phyloP scores from a whole-genome alignment of 2,329 filamentous ascomycete genomes.

The Bipolaris zeicola region DNA sequence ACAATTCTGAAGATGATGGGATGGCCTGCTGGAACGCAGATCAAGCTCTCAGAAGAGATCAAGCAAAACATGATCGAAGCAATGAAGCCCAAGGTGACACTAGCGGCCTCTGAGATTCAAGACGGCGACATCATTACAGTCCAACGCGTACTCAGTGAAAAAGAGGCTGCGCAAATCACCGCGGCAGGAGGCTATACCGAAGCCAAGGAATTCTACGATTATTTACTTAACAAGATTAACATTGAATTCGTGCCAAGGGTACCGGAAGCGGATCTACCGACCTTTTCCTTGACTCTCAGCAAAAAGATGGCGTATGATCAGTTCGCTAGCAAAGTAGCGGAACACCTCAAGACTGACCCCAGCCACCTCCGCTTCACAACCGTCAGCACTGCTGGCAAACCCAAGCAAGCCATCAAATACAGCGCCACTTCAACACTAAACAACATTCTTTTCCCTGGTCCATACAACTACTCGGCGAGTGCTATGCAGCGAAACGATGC shows the following conservation, averaged over 20 bases:
- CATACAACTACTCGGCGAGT: constrained; percentile 71
- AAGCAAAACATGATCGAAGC: constrained; percentile 97
- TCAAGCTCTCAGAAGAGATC: constrained; percentile 91
- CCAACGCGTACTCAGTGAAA: constrained; percentile 67
- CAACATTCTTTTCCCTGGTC: constrained; percentile 75
- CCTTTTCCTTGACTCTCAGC: constrained; percentile 79
- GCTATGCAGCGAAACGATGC: constrained; percentile 73
- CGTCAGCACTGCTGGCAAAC: constrained; percentile 77
- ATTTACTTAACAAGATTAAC: constrained; percentile 80
- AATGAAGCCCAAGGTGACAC: constrained; percentile 87
- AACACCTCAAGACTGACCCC: constrained; percentile 74
- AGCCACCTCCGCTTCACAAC: constrained; percentile 93
- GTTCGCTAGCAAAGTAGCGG: constrained; percentile 80
- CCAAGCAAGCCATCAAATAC: constrained; percentile 79
- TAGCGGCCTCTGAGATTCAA: constrained; percentile 91
- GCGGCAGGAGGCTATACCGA: constrained; percentile 62
- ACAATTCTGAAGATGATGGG: constrained; percentile 81
- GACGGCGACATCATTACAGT: constrained; percentile 98
- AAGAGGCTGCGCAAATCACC: constrained; percentile 47
- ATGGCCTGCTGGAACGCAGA: constrained; percentile 77
- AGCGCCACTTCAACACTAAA: constrained; percentile 71
- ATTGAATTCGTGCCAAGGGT: constrained; percentile 76
- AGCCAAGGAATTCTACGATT: constrained; percentile 89
- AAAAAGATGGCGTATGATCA: constrained; percentile 90
- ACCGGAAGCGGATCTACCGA: constrained; percentile 62